Base-by-base conservation (phyloP, 2,329 filamentous ascomycete species). In the Botrytis deweyae region DNA sequence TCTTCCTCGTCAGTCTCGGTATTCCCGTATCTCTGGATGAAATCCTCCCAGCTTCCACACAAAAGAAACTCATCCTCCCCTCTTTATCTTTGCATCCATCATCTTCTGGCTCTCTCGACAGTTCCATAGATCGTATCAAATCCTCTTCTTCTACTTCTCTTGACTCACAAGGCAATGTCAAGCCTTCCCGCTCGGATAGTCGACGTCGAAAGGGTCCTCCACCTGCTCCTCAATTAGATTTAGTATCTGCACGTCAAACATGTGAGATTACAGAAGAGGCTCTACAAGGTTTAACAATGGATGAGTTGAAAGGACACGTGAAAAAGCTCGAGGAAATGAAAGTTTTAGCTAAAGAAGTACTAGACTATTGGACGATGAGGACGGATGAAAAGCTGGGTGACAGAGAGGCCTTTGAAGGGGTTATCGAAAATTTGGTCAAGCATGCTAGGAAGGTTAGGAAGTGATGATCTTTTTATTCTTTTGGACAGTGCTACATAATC, bases 11-110 rank as follows among this genome's bases (percentile, higher is more conserved):
- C 72, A 98, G 95, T 1, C 89, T 99, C 0, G 96, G 96, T 29
- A 96, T 99, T 0, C 96, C 96, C 1, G 94, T 99, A 63, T 96
- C 99, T 80, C 87, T 99, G 0, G 96, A 99, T 83, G 96, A 99
- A 84, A 98, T 99, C 72, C 88, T 99, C 12, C 96, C 96, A 0
- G 95, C 95, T 0, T 97, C 93, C 20, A 98, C 98, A 83, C 96
- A 99, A 82, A 98, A 98, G 87, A 98, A 98, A 82, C 90, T 99
- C 29, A 88, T 99, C 7, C 88, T 99, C 1, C 96, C 96, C 0
- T 97, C 95, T 9, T 91, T 96, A 29, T 78, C 81, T 38, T 79
- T 85, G 29, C 84, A 85, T 73, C 82, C 84, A 68, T 87, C 84
- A 29, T 90, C 89, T 5, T 84, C 84, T 40, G 88, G 90, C 74